Conservation (phyloP, 352 stramenopile genomes). For the Plasmopara halstedii region DNA sequence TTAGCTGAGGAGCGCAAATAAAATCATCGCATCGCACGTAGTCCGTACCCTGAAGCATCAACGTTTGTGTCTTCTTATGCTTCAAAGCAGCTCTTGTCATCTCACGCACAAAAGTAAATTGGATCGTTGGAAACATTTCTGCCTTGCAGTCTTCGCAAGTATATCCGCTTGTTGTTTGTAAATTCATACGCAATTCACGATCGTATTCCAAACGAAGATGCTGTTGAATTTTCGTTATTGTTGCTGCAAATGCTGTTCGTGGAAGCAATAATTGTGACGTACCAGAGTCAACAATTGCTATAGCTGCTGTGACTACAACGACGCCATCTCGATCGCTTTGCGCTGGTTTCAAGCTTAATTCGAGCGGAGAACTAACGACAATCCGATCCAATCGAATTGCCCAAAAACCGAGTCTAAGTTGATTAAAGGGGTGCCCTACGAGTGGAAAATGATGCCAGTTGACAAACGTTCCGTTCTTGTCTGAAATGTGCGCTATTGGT, state of each 20-base stretch:
- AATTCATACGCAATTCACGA: conserved; percentile 18
- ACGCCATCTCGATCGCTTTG: conserved; percentile 7
- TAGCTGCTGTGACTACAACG: conserved; percentile 10
- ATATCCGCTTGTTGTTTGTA: conserved; percentile 31
- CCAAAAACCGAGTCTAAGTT: conserved; percentile 43
- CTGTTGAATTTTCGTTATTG: conserved; percentile 28
- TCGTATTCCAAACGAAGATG: conserved; percentile 23
- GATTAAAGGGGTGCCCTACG: conserved; percentile 29
- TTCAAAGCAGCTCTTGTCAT: neutral
- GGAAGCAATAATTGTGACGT: conserved; percentile 60
- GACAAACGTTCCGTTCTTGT: conserved; percentile 3
- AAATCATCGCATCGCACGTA: conserved; percentile 57
- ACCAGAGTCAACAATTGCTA: conserved; percentile 59
- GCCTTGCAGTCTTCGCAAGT: conserved; percentile 36
- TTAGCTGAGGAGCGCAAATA: conserved; percentile 45
- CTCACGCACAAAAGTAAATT: conserved; percentile 33
- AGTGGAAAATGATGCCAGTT: conserved; percentile 48
- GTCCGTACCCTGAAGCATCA: conserved; percentile 48
- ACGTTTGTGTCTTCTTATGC: conserved; percentile 13
- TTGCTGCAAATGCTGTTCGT: conserved; percentile 28
- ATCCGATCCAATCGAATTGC: conserved; percentile 37
- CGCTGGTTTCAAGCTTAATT: conserved; percentile 3
- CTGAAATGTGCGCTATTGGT: conserved; percentile 9
- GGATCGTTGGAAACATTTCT: conserved; percentile 43
- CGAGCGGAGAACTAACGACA: conserved; percentile 7